Evolutionary conservation across 176 grass and related monocot species (phyloP).

Genomic region (Calamus simplicifolius): DNA sequence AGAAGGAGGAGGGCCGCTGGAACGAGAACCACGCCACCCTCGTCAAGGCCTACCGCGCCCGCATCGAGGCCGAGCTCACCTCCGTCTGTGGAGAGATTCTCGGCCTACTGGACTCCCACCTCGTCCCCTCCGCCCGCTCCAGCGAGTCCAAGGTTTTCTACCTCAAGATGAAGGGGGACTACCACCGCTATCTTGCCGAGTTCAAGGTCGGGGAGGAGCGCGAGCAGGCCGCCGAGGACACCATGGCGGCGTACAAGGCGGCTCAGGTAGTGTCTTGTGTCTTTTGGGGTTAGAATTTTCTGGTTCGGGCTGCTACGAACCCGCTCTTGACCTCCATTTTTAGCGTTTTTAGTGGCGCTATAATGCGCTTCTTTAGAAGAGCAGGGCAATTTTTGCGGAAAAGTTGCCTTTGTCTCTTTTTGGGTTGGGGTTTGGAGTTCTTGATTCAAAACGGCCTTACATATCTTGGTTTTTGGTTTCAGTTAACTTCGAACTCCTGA

Average conservation of each 20-base stretch:
- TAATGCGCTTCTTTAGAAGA: too few relatives aligned
- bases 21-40: background rate
- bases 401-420: too few relatives aligned
- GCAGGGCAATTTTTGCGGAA: too few relatives aligned
- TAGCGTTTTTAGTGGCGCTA: too few relatives aligned
- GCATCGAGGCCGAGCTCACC: background rate
- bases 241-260: background rate
- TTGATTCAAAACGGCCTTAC: too few relatives aligned
- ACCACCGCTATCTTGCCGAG: constrained; percentile 9
- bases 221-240: background rate
- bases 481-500: too few relatives aligned
- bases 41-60: background rate
- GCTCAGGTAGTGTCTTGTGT: constrained; percentile 2
- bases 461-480: too few relatives aligned
- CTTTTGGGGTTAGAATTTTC: too few relatives aligned
- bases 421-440: too few relatives aligned
- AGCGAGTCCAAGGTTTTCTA: constrained; percentile 12
- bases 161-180: constrained; percentile 12
- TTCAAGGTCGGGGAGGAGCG: constrained; percentile 1
- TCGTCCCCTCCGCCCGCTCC: background rate
- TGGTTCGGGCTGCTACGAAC: too few relatives aligned
- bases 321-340: too few relatives aligned
- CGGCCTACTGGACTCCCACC: background rate
- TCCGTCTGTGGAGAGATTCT: background rate
- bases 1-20: constrained; percentile 9